Evolutionary conservation across 2,329 filamentous ascomycete species (phyloP).

Genomic region (Capronia coronata): DNA sequence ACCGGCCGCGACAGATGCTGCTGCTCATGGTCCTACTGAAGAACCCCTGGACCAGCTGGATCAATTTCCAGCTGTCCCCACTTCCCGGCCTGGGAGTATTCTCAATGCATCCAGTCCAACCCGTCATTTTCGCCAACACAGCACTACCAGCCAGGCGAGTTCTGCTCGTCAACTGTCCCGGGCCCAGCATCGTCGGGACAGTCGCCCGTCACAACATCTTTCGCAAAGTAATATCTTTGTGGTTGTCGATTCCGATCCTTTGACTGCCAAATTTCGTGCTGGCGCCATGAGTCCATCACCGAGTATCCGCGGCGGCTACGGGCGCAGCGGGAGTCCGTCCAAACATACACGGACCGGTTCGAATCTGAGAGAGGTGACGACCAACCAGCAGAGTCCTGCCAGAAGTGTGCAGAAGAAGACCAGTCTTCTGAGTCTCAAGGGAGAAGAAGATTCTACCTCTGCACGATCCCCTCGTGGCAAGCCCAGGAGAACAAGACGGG

Average conservation of each 20-base stretch:
- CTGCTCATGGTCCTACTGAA: not conserved
- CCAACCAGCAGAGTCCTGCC: conserved; percentile 2
- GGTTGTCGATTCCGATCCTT: conserved; percentile 24
- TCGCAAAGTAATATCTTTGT: conserved; percentile 24
- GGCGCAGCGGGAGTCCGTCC: conserved; percentile 5
- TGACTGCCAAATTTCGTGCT: conserved; percentile 23
- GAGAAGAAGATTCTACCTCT: not conserved
- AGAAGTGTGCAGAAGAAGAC: conserved; percentile 1
- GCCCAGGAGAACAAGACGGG: conserved; percentile 7
- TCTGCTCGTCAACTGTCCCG: conserved; percentile 12
- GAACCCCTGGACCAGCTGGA: conserved; percentile 16
- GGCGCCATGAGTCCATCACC: conserved; percentile 21
- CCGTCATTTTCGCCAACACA: conserved; percentile 1
- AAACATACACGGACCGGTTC: conserved; percentile 7
- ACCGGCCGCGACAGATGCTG: not conserved
- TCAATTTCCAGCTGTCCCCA: conserved; percentile 21
- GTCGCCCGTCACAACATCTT: conserved; percentile 7
- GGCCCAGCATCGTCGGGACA: not conserved
- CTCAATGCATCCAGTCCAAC: conserved; percentile 1
- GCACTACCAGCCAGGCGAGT: not conserved
- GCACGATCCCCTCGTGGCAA: not conserved
- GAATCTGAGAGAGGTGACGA: conserved; percentile 13
- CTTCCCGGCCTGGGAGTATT: conserved; percentile 9
- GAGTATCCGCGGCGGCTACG: conserved; percentile 8
- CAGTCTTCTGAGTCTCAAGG: conserved; percentile 2